These are phyloP conservation scores for Microstegium vimineum DNA, from an alignment of 176 grass and related monocot species.

Conservation along the genomic window DNA sequence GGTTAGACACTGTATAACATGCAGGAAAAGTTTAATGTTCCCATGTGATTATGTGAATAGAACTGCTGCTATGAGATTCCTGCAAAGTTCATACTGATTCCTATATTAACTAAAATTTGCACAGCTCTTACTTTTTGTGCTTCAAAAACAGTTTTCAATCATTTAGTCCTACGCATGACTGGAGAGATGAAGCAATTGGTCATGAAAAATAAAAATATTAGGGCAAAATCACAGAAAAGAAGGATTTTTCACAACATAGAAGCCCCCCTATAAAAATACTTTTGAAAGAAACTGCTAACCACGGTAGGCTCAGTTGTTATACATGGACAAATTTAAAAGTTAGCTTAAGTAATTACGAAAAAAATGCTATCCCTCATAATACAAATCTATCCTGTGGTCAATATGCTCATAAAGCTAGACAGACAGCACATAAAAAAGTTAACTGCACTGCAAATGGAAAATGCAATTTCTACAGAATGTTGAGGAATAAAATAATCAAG, in stretches of 20 bases:
- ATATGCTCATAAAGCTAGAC: slow-evolving; percentile 5
- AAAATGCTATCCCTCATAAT: background rate
- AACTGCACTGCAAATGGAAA: background rate
- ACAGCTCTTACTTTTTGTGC: background rate
- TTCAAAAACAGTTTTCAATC: slow-evolving; percentile 15
- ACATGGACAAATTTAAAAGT: background rate
- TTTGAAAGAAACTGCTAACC: background rate
- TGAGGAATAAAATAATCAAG: slow-evolving; percentile 6
- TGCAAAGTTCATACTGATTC: background rate
- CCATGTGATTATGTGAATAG: background rate
- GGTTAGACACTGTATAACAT: background rate
- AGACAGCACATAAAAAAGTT: background rate
- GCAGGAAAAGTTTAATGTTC: background rate
- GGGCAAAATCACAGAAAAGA: background rate
- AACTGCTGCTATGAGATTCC: background rate
- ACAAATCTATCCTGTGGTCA: background rate
- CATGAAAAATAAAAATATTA: background rate
- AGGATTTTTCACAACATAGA: background rate
- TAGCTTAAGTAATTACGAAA: background rate
- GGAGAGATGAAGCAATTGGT: background rate
- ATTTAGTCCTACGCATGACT: background rate
- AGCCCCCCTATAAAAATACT: background rate
- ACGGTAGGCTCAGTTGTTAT: background rate
- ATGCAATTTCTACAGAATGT: background rate
- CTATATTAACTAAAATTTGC: background rate